These are phyloP conservation scores for Pseudodiploospora longispora DNA, from an alignment of 2,329 filamentous ascomycete genomes.

Conservation along the genomic window DNA sequence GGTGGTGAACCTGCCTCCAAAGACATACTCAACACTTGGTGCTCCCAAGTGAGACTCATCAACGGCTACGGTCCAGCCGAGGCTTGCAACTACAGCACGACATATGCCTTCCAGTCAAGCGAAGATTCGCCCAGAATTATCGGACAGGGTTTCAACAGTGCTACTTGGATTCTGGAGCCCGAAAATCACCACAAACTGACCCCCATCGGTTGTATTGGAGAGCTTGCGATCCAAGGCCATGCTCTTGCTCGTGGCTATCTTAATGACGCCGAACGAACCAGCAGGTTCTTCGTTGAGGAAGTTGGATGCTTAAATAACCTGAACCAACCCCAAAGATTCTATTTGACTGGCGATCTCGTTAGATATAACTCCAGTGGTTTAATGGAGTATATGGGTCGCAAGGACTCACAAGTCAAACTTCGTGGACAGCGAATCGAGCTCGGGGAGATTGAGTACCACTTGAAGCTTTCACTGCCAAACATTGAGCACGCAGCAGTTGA, in stretches of 20 bases:
- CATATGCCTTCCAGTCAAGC: neutral
- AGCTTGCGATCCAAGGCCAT: constrained; percentile 31
- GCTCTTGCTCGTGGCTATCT: constrained; percentile 41
- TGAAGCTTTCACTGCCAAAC: constrained; percentile 1
- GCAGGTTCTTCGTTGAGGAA: constrained; percentile 40
- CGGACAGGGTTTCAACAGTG: constrained; percentile 6
- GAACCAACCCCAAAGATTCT: constrained; percentile 18
- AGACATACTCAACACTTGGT: constrained; percentile 9
- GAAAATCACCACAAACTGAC: constrained; percentile 12
- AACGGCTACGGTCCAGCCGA: constrained; percentile 14
- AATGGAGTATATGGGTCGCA: constrained; percentile 38
- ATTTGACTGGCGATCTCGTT: constrained; percentile 39
- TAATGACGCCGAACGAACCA: constrained; percentile 30
- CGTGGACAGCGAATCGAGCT: constrained; percentile 46
- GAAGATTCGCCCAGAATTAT: constrained; percentile 1
- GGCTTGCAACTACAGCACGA: constrained; percentile 8
- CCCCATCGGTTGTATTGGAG: constrained; percentile 18
- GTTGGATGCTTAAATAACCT: neutral
- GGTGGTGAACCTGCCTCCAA: constrained; percentile 9
- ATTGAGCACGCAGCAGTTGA: constrained; percentile 3
- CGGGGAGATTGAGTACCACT: constrained; percentile 13
- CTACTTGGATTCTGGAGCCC: constrained; percentile 14
- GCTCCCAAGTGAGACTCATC: constrained; percentile 10
- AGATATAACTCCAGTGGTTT: constrained; percentile 28
- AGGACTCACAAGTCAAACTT: constrained; percentile 49